Evolutionary conservation across 2,329 filamentous ascomycete species (phyloP).

Genomic region (Fusarium tjaetaba): DNA sequence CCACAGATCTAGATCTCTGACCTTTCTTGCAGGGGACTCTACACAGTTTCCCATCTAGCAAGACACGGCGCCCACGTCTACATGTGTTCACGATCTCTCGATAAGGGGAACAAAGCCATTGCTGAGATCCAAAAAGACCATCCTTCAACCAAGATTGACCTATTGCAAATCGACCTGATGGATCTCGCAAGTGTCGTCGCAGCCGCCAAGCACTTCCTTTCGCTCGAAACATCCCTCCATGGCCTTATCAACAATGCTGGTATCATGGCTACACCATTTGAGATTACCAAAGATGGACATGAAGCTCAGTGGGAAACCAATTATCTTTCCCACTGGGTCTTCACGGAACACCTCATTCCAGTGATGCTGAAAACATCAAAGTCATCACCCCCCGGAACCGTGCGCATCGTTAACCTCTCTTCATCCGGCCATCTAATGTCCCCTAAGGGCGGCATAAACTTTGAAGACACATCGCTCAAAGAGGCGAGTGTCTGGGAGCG

Average conservation of each 20-base stretch:
- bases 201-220: constrained; percentile 26
- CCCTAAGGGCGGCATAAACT: constrained; percentile 26
- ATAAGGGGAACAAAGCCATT: constrained; percentile 2
- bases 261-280: constrained; percentile 25
- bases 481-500: neutral
- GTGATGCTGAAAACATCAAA: constrained; percentile 26
- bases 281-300: constrained; percentile 14
- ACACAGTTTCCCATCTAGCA: constrained; percentile 21
- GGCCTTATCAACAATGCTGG: constrained; percentile 34
- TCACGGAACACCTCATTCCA: constrained; percentile 23
- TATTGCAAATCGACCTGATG: constrained; percentile 24
- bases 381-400: neutral
- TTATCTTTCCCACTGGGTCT: constrained; percentile 30
- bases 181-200: constrained; percentile 8
- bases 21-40: constrained; percentile 7
- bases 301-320: constrained; percentile 37
- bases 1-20: neutral
- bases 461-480: neutral
- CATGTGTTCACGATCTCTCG: constrained; percentile 14
- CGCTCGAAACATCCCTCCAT: constrained; percentile 1
- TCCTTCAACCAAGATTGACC: neutral
- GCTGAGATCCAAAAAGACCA: constrained; percentile 3
- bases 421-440: constrained; percentile 22
- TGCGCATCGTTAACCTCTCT: constrained; percentile 31
- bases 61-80: constrained; percentile 31